Conservation (phyloP, 495 filamentous ascomycete species). For the Choiromyces venosus region DNA sequence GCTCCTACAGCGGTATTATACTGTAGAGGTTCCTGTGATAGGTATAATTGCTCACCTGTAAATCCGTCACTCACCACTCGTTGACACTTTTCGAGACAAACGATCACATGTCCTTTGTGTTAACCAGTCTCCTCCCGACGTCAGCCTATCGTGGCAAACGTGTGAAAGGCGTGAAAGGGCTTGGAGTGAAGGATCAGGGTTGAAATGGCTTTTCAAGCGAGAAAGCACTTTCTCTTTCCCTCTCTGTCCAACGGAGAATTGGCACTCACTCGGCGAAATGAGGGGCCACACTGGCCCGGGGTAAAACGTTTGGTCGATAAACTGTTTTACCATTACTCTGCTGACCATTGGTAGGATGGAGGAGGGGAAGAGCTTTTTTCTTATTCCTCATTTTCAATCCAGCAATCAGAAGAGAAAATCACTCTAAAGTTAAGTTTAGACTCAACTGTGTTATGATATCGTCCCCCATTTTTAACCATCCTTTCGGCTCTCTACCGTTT, state of each 20-base stretch:
- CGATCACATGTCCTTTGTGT: slow-evolving; percentile 27
- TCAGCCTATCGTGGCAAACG: slow-evolving; percentile 20
- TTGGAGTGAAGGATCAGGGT: slow-evolving; percentile 2
- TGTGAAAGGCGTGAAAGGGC: slow-evolving; percentile 1
- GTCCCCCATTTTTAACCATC: not conserved
- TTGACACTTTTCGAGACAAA: slow-evolving; percentile 14
- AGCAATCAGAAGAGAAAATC: not conserved
- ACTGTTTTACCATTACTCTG: slow-evolving; percentile 4
- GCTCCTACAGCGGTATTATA: not conserved
- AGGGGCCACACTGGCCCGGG: slow-evolving; percentile 4
- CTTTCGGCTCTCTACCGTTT: not conserved
- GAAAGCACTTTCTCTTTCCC: slow-evolving; percentile 1
- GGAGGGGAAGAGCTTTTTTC: slow-evolving; percentile 10
- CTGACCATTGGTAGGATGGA: slow-evolving; percentile 13
- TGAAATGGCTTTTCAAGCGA: not conserved
- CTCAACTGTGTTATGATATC: too few species aligned
- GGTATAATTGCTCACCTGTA: not conserved
- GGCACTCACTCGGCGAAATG: not conserved
- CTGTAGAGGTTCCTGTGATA: not conserved
- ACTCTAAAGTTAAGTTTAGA: not conserved
- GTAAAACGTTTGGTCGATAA: slow-evolving; percentile 23
- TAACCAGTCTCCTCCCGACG: slow-evolving; percentile 13
- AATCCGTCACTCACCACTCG: not conserved
- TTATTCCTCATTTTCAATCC: not conserved
- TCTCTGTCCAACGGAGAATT: not conserved